Conservation (phyloP, 768 basidiomycete species). For the Hericium rajendrae region DNA sequence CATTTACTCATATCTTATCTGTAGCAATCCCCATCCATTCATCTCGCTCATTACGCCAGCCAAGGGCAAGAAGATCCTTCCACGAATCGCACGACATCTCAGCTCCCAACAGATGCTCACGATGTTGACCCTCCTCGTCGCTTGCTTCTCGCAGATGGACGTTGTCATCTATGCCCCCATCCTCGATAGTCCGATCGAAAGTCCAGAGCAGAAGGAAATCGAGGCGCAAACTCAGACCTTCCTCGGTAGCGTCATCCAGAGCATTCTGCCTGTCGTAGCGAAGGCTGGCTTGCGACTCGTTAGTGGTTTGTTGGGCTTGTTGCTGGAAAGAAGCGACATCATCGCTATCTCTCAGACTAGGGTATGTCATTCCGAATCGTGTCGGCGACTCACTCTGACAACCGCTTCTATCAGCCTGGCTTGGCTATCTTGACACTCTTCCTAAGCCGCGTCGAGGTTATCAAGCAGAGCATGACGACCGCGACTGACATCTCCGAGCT, state of each 20-base stretch:
- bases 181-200: slow-evolving; percentile 59
- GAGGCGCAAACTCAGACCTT: slow-evolving; percentile 91
- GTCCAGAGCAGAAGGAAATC: slow-evolving; percentile 51
- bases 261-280: slow-evolving; percentile 74
- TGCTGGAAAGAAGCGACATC: slow-evolving; percentile 73
- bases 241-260: slow-evolving; percentile 76
- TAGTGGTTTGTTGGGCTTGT: slow-evolving; percentile 74
- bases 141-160: slow-evolving; percentile 90
- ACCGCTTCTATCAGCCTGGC: slow-evolving; percentile 57
- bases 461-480: slow-evolving; percentile 60
- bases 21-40: slow-evolving; percentile 91
- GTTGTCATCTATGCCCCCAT: slow-evolving; percentile 72
- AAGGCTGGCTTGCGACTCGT: slow-evolving; percentile 74
- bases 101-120: slow-evolving; percentile 73
- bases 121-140: slow-evolving; percentile 82
- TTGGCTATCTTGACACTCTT: slow-evolving; percentile 85
- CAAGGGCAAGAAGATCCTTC: slow-evolving; percentile 91
- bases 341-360: slow-evolving; percentile 66
- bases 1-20: neutral
- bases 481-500: slow-evolving; percentile 45
- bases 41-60: slow-evolving; percentile 78
- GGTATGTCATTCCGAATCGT: slow-evolving; percentile 35
- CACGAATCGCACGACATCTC: slow-evolving; percentile 80
- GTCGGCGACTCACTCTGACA: slow-evolving; percentile 2
- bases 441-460: slow-evolving; percentile 85